Conservation (phyloP, 2,329 filamentous ascomycete genomes). For the Sclerotinia borealis region DNA sequence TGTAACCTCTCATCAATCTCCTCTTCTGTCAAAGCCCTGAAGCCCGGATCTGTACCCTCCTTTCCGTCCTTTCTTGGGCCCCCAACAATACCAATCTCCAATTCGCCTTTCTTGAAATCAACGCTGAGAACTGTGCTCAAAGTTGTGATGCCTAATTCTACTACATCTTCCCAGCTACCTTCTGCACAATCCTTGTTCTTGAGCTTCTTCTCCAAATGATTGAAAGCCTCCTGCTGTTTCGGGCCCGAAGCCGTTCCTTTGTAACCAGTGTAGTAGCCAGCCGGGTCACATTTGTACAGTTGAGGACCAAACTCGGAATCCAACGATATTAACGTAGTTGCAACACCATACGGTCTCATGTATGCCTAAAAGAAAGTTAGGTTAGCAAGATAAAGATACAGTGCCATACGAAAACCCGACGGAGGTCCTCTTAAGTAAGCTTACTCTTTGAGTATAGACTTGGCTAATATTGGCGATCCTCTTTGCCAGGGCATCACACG, state of each 20-base stretch:
- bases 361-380: constrained; percentile 58
- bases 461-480: constrained; percentile 98
- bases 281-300: constrained; percentile 97
- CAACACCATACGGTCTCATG: constrained; percentile 96
- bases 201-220: constrained; percentile 98
- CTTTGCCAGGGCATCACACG: constrained; percentile 93
- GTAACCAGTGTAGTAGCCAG: constrained; percentile 97
- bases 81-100: constrained; percentile 96
- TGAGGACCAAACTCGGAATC: constrained; percentile 90
- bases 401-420: constrained; percentile 29
- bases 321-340: constrained; percentile 88
- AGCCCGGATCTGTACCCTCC: constrained; percentile 71
- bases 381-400: constrained; percentile 17
- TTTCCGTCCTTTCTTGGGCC: constrained; percentile 76
- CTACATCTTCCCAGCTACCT: constrained; percentile 93
- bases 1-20: constrained; percentile 98
- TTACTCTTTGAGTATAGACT: constrained; percentile 94
- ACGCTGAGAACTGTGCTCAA: constrained; percentile 95
- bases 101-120: constrained; percentile 98
- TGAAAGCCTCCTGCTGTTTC: constrained; percentile 97
- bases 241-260: constrained; percentile 96
- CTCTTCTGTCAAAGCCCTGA: constrained; percentile 88
- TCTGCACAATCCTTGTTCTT: constrained; percentile 97
- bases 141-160: constrained; percentile 92
- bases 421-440: constrained; percentile 30